Evolutionary conservation across 2,329 filamentous ascomycete genomes (phyloP).

Genomic region (Aspergillus udagawae): DNA sequence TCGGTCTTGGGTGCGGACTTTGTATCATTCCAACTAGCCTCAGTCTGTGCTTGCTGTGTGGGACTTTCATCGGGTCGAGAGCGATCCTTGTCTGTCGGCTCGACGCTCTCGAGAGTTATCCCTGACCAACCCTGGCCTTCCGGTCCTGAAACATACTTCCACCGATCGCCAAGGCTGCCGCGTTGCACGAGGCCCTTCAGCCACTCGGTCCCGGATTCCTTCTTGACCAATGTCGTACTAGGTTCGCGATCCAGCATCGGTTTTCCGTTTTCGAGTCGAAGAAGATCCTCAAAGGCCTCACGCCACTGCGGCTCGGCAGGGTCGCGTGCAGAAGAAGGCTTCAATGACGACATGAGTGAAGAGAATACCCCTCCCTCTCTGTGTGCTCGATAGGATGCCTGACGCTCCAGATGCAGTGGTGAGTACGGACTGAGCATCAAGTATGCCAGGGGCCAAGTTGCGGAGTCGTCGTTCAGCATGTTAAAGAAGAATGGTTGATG

Average conservation of each 20-base stretch:
- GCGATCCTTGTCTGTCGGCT: conserved; percentile 8
- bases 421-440: conserved; percentile 52
- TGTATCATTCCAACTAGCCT: conserved; percentile 26
- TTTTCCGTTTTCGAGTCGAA: conserved; percentile 46
- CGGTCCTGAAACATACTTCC: conserved; percentile 28
- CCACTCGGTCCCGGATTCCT: conserved; percentile 37
- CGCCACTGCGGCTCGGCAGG: conserved; percentile 46
- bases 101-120: conserved; percentile 18
- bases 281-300: conserved; percentile 57
- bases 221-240: conserved; percentile 15
- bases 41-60: conserved; percentile 14
- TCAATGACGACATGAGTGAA: conserved; percentile 33
- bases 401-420: conserved; percentile 50
- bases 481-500: conserved; percentile 27
- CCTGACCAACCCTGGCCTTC: conserved; percentile 21
- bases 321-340: conserved; percentile 29
- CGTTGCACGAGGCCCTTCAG: conserved; percentile 37
- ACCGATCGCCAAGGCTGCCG: conserved; percentile 40
- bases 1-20: conserved; percentile 42
- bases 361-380: conserved; percentile 28
- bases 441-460: conserved; percentile 40
- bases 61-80: conserved; percentile 7
- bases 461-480: conserved; percentile 31
- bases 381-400: conserved; percentile 29
- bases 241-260: conserved; percentile 36